Base-by-base conservation (phyloP, 768 basidiomycete genomes). In the Paxillus involutus region DNA sequence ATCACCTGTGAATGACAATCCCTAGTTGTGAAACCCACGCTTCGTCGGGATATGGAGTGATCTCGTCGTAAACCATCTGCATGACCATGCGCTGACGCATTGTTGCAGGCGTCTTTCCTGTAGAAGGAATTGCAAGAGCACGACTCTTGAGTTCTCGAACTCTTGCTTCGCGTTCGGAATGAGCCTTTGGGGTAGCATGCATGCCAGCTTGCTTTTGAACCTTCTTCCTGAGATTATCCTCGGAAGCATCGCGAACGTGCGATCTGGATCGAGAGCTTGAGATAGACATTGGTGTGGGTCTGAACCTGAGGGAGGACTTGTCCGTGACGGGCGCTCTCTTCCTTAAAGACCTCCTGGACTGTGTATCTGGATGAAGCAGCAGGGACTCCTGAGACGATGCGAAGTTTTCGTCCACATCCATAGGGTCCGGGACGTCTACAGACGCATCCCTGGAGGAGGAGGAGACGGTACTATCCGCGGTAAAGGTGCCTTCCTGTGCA, bases 11-110 rank as follows among this genome's bases (percentile, higher is more conserved):
- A 58, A 85, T 79, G 65, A 82, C 72, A 50, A 84, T 73, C 43
- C 83, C 82, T 46, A 85, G 72, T 43, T 84, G 69, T 9, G 77
- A 78, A 67, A 82, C 77, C 84, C 84, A 86, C 10, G 80, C 73
- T 63, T 84, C 81, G 52, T 75, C 74, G 48, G 84, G 84, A 72
- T 83, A 84, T 74, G 81, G 80, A 53, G 84, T 84, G 59, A 85
- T 83, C 63, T 84, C 79, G 55, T 83, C 77, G 63, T 81, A 85
- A 21, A 85, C 80, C 77, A 84, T 84, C 57, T 78, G 77, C 57
- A 85, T 78, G 52, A 86, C 77, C 62, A 76, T 72, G 37, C 82
- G 75, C 60, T 85, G 84, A 47, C 77, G 78, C 55, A 61, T 76
- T 70, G 66, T 83, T 76, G 56, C 83, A 49, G 83, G 83, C 9